Percentiles rank a stretch among this genome's conserved stretches.
phyloP scores from a whole-genome alignment of 2,329 filamentous ascomycete genomes.

The Aspergillus luchuensis region DNA sequence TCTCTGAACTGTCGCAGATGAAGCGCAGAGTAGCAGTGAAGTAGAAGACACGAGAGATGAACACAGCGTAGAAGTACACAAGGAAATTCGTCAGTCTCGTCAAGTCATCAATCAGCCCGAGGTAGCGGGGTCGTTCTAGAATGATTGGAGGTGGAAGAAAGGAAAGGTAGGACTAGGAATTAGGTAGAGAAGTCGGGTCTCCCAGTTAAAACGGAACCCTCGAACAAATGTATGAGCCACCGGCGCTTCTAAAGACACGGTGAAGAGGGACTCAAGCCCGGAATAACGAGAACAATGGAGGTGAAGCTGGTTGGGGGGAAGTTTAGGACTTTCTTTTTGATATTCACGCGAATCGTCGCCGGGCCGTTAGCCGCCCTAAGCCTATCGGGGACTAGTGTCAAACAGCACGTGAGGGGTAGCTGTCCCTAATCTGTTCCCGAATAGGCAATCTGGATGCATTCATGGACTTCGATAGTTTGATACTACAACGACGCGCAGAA shows the following conservation, averaged over 20 bases:
- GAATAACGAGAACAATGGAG: conserved; percentile 6
- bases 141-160: conserved; percentile 17
- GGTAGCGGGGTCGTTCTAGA: conserved; percentile 22
- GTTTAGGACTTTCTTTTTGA: conserved; percentile 22
- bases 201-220: background rate
- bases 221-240: background rate
- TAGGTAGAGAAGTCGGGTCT: background rate
- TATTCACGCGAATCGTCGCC: conserved; percentile 22
- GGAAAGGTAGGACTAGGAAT: conserved; percentile 8
- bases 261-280: conserved; percentile 19
- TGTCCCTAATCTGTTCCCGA: background rate
- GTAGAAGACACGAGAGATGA: conserved; percentile 19
- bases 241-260: conserved; percentile 15
- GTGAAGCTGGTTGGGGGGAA: conserved; percentile 1
- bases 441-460: no score
- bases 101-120: conserved; percentile 44
- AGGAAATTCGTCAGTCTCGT: conserved; percentile 45
- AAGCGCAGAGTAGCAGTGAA: conserved; percentile 14
- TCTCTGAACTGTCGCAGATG: conserved; percentile 6
- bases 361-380: conserved; percentile 22
- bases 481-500: background rate
- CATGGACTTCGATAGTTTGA: no score
- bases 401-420: conserved; percentile 24
- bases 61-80: conserved; percentile 34
- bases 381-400: conserved; percentile 17